Evolutionary conservation across 805 yeast genomes (phyloP), one percentile per base, ranked within the genome.

Genomic region (Ogataea degrootiae): DNA sequence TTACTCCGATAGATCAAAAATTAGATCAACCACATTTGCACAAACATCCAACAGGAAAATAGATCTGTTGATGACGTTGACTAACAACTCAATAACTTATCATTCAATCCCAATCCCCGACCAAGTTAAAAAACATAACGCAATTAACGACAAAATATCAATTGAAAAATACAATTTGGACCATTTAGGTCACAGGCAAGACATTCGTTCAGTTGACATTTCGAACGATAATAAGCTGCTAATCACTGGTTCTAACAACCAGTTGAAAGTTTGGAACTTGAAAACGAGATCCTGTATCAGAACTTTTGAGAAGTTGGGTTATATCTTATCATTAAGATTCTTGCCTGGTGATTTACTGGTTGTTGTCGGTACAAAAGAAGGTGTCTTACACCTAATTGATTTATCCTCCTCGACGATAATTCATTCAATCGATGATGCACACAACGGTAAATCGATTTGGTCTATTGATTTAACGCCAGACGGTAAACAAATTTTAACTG

Each of bases 321-420:
- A 92, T 63, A 87, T 96, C 0, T 71, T 94, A 44, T 77, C 88
- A 50, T 75, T 87, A 50, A 78, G 80, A 58, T 90, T 94, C 58
- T 72, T 94, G 46, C 98, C 98, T 0, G 98, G 98, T 53, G 97
- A 96, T 46, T 74, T 90, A 1, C 72, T 94, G 50, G 82, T 92
- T 31, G 87, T 88, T 15, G 79, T 88, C 7, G 98, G 97, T 37
- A 89, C 94, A 50, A 89, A 90, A 63, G 79, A 80, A 50, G 99
- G 99, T 41, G 80, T 79, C 47, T 67, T 94, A 45, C 92, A 87
- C 59, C 71, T 94, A 41, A 87, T 85, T 61, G 99, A 94, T 65
- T 77, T 94, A 46, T 87, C 96, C 0, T 78, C 90, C 1, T 87
- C 97, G 0, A 74, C 90, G 0, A 65, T 87, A 52, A 66, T 94